Evolutionary conservation across 2,329 filamentous ascomycete species (phyloP), one percentile per base, ranked within the genome.

Genomic region (Decorospora gaudefroyi): DNA sequence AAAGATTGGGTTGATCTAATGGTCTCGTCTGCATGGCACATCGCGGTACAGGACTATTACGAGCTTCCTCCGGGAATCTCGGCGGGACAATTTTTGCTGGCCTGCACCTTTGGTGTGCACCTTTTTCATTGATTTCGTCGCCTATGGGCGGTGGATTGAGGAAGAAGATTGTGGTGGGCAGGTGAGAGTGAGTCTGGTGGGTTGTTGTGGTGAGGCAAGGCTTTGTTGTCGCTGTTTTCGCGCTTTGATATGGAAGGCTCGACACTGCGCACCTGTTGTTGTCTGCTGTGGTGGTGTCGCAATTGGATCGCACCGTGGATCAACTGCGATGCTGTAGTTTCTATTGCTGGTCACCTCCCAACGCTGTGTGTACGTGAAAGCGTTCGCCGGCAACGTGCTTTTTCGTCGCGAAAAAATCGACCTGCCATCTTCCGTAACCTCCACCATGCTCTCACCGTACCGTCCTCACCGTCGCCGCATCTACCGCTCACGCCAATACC

Each of bases 61-160:
- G 61, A 64, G 56, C 60, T 59, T 64, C 60, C 58, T 68, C 63
- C 58, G 64, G 62, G 63, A 57, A 60, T 63, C 55, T 65, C 57
- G 61, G 47, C 52, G 65, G 59, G 46, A 56, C 53, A 62, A 62
- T 62, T 62, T 62, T 62, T 62, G 57, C 57, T 62, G 53, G 57
- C 43, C 49, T 16, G 38, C 42, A 32, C 27, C 11, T 39, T 13
- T 21, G 19, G 6, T 23, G 29, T 31, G 30, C 17, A 16, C 19
- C 22, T 50, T 57, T 72, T 73, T 74, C 70, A 64, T 73, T 70
- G 57, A 64, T 61, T 41, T 32, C 47, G 39, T 29, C 46, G 65
- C 67, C 46, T 59, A n/a, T 26, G 46, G 10, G 67, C 62, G 54
- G 53, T 49, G 63, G 37, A 52, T 66, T 65, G 66, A 72, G 58